phyloP scores from a whole-genome alignment of 176 grass and related monocot species.

The Oryza australiensis region DNA sequence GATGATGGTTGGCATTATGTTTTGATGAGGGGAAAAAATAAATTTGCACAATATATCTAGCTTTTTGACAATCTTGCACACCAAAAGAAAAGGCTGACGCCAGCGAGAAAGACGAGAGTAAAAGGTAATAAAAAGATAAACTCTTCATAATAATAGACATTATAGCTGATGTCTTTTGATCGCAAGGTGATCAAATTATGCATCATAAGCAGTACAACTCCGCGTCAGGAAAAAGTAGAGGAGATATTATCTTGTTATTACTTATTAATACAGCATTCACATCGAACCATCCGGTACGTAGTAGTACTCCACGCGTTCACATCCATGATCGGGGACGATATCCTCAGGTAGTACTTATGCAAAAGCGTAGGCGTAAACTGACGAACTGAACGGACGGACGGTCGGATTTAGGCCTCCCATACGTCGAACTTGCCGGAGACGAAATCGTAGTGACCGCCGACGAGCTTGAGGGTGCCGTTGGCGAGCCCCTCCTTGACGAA shows the following conservation, averaged over 20 bases:
- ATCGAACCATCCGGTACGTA: slow-evolving; percentile 11
- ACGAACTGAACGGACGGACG: not conserved
- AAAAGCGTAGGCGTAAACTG: slow-evolving; percentile 7
- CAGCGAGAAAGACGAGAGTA: not conserved
- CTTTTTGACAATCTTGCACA: not conserved
- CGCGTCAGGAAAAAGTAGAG: slow-evolving; percentile 27
- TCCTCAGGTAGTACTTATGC: not conserved
- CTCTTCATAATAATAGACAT: slow-evolving; percentile 25
- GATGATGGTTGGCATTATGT: not conserved
- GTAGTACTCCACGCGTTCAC: slow-evolving; percentile 18
- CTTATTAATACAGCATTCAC: slow-evolving; percentile 29
- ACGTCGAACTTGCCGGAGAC: slow-evolving; percentile 72
- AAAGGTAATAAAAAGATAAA: slow-evolving; percentile 18
- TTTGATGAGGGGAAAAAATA: not conserved
- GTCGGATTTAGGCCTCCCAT: slow-evolving; percentile 40
- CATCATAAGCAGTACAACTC: slow-evolving; percentile 38
- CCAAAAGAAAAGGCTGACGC: not conserved
- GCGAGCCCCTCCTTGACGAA: slow-evolving; percentile 70
- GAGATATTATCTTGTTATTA: slow-evolving; percentile 2
- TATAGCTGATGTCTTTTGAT: slow-evolving; percentile 41
- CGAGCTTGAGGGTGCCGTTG: slow-evolving; percentile 62
- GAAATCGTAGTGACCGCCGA: slow-evolving; percentile 82
- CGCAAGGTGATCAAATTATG: slow-evolving; percentile 41
- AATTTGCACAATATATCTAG: too few species aligned
- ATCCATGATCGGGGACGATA: not conserved